phyloP scores from a whole-genome alignment of 2,329 filamentous ascomycete species.

The Lasiodiplodia hormozganensis region DNA sequence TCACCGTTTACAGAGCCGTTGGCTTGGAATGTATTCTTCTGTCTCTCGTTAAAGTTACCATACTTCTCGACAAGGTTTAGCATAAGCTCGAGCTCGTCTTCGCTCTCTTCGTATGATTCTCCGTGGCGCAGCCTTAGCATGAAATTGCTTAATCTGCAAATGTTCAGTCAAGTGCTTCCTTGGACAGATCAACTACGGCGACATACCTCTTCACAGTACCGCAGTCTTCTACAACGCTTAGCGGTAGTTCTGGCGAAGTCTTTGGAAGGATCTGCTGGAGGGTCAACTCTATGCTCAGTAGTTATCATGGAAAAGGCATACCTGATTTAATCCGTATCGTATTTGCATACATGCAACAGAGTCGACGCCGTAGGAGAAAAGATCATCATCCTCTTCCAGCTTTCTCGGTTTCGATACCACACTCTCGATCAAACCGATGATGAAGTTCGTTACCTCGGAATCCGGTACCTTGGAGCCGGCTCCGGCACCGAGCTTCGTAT shows the following conservation, averaged over 20 bases:
- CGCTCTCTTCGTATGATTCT: slow-evolving; percentile 37
- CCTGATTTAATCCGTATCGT: slow-evolving; percentile 43
- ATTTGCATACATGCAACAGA: slow-evolving; percentile 65
- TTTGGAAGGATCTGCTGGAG: slow-evolving; percentile 42
- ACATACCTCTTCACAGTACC: slow-evolving; percentile 55
- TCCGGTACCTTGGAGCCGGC: slow-evolving; percentile 37
- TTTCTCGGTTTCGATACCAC: slow-evolving; percentile 30
- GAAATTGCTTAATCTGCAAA: slow-evolving; percentile 41
- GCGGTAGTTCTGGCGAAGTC: slow-evolving; percentile 52
- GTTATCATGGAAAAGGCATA: background rate
- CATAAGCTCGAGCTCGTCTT: slow-evolving; percentile 53
- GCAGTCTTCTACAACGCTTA: slow-evolving; percentile 67
- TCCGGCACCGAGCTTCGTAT: slow-evolving; percentile 41
- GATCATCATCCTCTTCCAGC: slow-evolving; percentile 52
- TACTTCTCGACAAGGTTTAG: slow-evolving; percentile 56
- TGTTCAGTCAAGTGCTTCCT: background rate
- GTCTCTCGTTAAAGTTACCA: slow-evolving; percentile 46
- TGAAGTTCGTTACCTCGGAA: slow-evolving; percentile 38
- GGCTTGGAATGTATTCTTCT: too few species aligned
- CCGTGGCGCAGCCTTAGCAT: slow-evolving; percentile 50
- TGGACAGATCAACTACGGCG: background rate
- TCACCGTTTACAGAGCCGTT: background rate
- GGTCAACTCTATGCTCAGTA: background rate
- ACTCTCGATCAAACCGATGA: slow-evolving; percentile 41
- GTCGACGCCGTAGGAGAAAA: slow-evolving; percentile 67